Base-by-base conservation (phyloP, 108 stramenopile genomes). In the Parietichytrium sp. region DNA sequence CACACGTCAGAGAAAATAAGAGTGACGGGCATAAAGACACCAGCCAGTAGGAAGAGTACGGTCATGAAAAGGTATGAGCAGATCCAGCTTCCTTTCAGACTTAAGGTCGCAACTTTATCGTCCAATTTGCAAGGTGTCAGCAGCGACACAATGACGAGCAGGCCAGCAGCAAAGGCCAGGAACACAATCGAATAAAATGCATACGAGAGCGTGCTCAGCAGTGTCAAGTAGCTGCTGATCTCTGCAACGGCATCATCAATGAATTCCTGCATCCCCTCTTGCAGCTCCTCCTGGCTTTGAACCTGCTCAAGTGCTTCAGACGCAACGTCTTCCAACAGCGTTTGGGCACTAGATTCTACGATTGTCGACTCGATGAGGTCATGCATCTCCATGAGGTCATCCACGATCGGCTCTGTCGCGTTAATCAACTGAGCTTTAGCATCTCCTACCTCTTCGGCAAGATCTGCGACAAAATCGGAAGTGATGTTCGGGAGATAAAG, bases 51-150 rank as follows among this genome's bases (percentile, higher is more conserved):
- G 25, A 72, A 72, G 16, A 72, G 0, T 8, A 72, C 38, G 38
- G 45, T 72, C 61, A 72, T 72, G 2, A 72, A 72, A 16, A 72
- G 61, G 3, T 72, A 72, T 33, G 38, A 45, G 16, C 36, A 25
- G 20, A 31, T 23, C 1, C 36, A 72, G 23, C 38, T 45, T 33
- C 29, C 13, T 25, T 33, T 45, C 10, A 72, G 61, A 25, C 61
- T 45, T n/a, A 33, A 33, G 1, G 10, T 33, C 6, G 38, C 61
- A 0, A 72, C 61, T 25, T 45, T 36, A 25, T 72, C 61, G 3
- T 72, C 61, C 7, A 72, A 45, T 25, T 72, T 72, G 61, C 61
- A 72, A 45, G 61, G 61, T 13, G 61, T 72, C 0, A 42, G 38
- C 13, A 18, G 45, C 6, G 61, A 45, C 33, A 72, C 6, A 1